A percentile compares a stretch with the other conserved stretches of the same genome.
phyloP scores from a whole-genome alignment of 768 basidiomycete genomes.

The Mycena filopes region DNA sequence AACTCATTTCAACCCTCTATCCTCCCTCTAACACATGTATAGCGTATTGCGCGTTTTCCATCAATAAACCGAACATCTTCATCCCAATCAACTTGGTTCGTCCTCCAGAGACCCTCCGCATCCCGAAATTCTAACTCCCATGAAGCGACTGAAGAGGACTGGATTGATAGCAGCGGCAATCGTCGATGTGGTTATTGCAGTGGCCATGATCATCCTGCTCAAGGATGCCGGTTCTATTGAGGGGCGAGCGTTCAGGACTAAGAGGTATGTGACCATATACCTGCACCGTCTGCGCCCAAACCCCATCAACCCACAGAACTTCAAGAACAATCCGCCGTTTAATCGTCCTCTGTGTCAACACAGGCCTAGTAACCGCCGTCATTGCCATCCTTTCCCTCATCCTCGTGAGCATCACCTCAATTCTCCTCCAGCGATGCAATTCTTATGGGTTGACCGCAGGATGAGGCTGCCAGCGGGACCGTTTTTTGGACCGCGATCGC shows the following conservation, averaged over 20 bases:
- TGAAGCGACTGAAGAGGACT: slow-evolving; percentile 30
- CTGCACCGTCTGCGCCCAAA: background rate
- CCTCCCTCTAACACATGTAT: background rate
- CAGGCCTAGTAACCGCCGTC: slow-evolving; percentile 27
- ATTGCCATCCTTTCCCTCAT: slow-evolving; percentile 29
- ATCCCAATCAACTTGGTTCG: slow-evolving; percentile 29
- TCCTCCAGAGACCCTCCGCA: background rate
- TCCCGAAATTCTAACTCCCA: background rate
- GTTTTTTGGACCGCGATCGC: slow-evolving; percentile 30
- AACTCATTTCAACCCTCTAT: background rate
- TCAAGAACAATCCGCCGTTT: slow-evolving; percentile 29
- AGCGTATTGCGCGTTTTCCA: slow-evolving; percentile 30
- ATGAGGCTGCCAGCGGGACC: slow-evolving; percentile 31
- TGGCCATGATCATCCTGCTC: slow-evolving; percentile 27
- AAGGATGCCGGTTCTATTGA: slow-evolving; percentile 27
- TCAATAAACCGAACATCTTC: slow-evolving; percentile 26
- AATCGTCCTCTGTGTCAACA: slow-evolving; percentile 26
- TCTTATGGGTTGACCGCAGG: slow-evolving; percentile 7
- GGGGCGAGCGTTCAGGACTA: background rate
- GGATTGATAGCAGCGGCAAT: slow-evolving; percentile 20
- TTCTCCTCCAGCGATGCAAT: background rate
- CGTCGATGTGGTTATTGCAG: slow-evolving; percentile 26
- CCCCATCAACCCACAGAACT: background rate
- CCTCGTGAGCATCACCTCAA: slow-evolving; percentile 5
- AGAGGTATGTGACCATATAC: slow-evolving; percentile 7